Evolutionary conservation across 2,329 filamentous ascomycete species (phyloP).

Genomic region (Aulographum hederae): DNA sequence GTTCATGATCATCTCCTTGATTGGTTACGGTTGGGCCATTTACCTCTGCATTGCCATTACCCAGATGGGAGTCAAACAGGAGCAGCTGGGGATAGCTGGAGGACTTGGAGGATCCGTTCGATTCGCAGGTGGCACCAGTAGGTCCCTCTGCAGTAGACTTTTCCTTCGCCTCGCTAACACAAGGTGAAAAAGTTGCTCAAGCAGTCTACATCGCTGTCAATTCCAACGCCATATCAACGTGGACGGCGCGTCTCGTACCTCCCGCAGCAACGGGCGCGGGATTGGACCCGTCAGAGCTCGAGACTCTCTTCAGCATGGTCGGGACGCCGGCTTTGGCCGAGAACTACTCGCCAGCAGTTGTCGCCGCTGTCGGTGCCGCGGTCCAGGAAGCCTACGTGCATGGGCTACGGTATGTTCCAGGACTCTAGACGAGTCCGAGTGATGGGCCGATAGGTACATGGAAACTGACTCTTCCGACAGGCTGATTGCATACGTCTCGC

Average conservation of each 20-base stretch:
- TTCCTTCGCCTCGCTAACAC: too few relatives aligned
- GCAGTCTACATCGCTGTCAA: constrained; percentile 25
- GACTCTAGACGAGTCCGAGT: too few relatives aligned
- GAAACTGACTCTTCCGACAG: too few relatives aligned
- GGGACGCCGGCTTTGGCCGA: constrained; percentile 5
- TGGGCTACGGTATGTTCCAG: constrained; percentile 4
- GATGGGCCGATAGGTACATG: too few relatives aligned
- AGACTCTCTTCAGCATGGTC: constrained; percentile 11
- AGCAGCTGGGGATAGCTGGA: constrained; percentile 26
- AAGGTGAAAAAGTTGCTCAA: too few relatives aligned
- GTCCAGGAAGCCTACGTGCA: constrained; percentile 1
- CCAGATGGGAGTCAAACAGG: constrained; percentile 31
- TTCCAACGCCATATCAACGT: constrained; percentile 14
- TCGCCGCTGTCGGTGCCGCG: constrained; percentile 4
- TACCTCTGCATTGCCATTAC: constrained; percentile 30
- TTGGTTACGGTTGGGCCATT: constrained; percentile 28
- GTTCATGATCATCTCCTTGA: constrained; percentile 26
- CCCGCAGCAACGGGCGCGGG: constrained; percentile 7
- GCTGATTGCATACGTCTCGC: constrained; percentile 1
- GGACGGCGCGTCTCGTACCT: constrained; percentile 8
- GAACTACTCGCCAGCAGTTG: constrained; percentile 5
- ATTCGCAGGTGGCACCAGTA: constrained; percentile 25
- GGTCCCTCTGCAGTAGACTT: too few relatives aligned
- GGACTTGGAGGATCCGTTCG: constrained; percentile 25
- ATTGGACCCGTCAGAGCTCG: constrained; percentile 6